A percentile compares a stretch with the other conserved stretches of the same genome.
phyloP scores from a whole-genome alignment of 1,284 basidiomycete genomes.

The Leccinum subspadiceum region DNA sequence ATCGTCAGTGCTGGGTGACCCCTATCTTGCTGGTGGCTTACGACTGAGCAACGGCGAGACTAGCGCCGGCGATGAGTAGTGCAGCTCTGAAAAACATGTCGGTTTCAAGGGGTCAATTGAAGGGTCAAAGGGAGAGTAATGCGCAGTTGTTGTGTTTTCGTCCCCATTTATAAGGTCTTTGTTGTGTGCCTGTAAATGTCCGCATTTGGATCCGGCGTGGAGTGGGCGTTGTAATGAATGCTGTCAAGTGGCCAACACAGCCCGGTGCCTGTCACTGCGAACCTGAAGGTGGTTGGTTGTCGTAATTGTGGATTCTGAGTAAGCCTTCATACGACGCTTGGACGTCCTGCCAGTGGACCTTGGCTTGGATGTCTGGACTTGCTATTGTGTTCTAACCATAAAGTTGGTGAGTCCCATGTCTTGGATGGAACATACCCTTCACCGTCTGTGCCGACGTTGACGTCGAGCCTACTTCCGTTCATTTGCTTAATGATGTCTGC shows the following conservation, averaged over 20 bases:
- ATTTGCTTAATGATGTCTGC: slow-evolving; percentile 9
- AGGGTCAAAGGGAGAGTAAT: not conserved
- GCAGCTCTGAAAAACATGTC: slow-evolving; percentile 31
- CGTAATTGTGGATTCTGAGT: not conserved
- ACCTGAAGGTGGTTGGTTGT: too few relatives aligned
- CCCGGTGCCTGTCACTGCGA: not conserved
- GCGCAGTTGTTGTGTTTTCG: not conserved
- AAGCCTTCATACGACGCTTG: not conserved
- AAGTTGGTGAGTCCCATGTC: not conserved
- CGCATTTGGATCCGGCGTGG: not conserved
- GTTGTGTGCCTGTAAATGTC: not conserved
- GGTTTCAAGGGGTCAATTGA: not conserved
- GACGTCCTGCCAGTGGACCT: too few relatives aligned
- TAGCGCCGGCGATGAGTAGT: slow-evolving; percentile 38
- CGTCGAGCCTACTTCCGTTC: slow-evolving; percentile 1
- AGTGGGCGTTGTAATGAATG: not conserved
- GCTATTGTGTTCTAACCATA: slow-evolving; percentile 6
- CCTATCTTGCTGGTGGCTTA: slow-evolving; percentile 27
- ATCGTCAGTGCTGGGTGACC: slow-evolving; percentile 12
- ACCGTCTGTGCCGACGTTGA: not conserved
- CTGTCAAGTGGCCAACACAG: too few relatives aligned
- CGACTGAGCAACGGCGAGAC: slow-evolving; percentile 46
- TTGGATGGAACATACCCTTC: too few relatives aligned
- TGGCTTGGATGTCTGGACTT: too few relatives aligned
- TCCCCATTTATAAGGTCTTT: not conserved